Percentiles rank a stretch among this genome's conserved stretches.
Evolutionary conservation across 2,329 filamentous ascomycete species (phyloP).

Genomic region (Xylogone sp.): DNA sequence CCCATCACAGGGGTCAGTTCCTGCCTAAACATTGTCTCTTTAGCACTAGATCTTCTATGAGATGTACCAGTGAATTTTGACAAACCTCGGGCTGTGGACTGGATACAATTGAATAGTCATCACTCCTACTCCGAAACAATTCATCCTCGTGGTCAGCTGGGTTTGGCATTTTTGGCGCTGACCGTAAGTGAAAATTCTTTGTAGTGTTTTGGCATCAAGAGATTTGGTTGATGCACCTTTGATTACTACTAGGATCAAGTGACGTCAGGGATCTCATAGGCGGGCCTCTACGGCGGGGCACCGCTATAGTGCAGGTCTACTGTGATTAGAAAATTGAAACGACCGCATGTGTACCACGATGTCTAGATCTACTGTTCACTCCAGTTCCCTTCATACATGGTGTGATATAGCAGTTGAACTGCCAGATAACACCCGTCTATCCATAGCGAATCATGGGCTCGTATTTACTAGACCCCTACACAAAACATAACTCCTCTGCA

Average conservation of each 20-base stretch:
- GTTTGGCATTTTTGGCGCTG: slow-evolving; percentile 10
- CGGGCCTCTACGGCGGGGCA: too few species aligned
- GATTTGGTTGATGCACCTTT: background rate
- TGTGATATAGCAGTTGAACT: too few species aligned
- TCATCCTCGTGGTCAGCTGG: slow-evolving; percentile 9
- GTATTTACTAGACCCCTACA: too few species aligned
- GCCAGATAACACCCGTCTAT: too few species aligned
- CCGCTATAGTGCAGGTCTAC: too few species aligned
- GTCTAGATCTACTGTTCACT: too few species aligned
- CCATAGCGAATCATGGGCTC: too few species aligned
- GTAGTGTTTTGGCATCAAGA: background rate
- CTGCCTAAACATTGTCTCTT: slow-evolving; percentile 4
- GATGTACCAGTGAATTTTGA: background rate
- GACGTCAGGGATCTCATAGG: background rate
- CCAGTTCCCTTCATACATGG: too few species aligned
- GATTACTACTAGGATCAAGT: background rate
- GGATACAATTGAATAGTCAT: slow-evolving; percentile 10
- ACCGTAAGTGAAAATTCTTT: background rate
- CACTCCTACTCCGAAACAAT: slow-evolving; percentile 10
- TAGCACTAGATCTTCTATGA: background rate
- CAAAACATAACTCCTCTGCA: too few species aligned
- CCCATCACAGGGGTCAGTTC: slow-evolving; percentile 23
- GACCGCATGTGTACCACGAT: too few species aligned
- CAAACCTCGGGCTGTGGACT: slow-evolving; percentile 16
- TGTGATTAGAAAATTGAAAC: too few species aligned